Conservation (phyloP, 106 monocot species). For the Acorus calamus region DNA sequence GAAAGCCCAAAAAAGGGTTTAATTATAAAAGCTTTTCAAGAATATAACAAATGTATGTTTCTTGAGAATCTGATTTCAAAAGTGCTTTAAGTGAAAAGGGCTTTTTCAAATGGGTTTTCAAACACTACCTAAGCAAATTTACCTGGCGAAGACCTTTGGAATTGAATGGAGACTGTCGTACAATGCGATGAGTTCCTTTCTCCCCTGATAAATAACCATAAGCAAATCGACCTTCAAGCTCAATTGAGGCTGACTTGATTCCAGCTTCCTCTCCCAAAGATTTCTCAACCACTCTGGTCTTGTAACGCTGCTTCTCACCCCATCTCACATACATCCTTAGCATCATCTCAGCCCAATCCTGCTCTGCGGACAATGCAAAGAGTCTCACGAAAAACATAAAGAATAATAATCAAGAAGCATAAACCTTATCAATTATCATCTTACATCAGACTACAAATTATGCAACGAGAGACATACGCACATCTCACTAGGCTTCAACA, state of each 20-base stretch:
- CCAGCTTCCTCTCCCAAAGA: constrained; percentile 96
- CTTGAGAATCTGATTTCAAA: too few species aligned
- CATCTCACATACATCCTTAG: constrained; percentile 88
- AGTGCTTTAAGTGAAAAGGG: too few species aligned
- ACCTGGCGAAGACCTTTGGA: constrained; percentile 98
- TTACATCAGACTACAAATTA: too few species aligned
- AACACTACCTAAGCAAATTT: background rate
- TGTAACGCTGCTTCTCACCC: constrained; percentile 89
- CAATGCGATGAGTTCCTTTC: constrained; percentile 94
- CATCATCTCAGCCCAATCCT: constrained; percentile 99
- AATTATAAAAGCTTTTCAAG: background rate
- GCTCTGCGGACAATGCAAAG: constrained; percentile 53
- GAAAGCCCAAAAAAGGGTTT: too few species aligned
- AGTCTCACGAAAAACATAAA: constrained; percentile 19
- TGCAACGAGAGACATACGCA: too few species aligned
- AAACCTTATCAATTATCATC: too few species aligned
- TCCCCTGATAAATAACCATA: constrained; percentile 97
- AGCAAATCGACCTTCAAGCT: constrained; percentile 89
- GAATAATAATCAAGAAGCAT: too few species aligned
- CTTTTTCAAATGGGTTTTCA: too few species aligned
- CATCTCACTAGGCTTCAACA: too few species aligned
- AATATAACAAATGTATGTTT: background rate
- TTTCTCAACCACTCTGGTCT: constrained; percentile 83
- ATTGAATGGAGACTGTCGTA: constrained; percentile 96
- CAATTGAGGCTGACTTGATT: constrained; percentile 85